Conservation (phyloP, 129 eudicot species). For the Flaveria trinervia region DNA sequence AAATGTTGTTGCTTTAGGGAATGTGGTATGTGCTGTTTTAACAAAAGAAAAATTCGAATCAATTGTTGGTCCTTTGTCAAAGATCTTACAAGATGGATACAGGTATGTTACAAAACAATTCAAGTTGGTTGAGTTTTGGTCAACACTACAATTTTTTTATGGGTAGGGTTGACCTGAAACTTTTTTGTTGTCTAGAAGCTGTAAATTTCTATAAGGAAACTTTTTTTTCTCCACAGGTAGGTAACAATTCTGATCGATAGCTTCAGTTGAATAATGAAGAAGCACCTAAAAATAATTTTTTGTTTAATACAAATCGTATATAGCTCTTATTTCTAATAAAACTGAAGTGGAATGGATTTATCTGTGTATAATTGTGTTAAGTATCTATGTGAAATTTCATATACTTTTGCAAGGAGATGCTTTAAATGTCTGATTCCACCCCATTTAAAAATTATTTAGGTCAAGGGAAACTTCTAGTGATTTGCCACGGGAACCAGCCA, state of each 20-base stretch:
- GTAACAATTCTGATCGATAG: not conserved
- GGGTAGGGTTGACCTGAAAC: not conserved
- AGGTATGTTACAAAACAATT: constrained; percentile 43
- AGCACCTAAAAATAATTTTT: too few relatives aligned
- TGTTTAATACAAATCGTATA: not conserved
- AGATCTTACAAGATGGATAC: constrained; percentile 67
- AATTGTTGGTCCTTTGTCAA: constrained; percentile 77
- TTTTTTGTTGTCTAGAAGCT: not conserved
- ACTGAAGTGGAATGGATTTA: not conserved
- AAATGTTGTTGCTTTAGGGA: constrained; percentile 63
- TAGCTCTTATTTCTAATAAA: not conserved
- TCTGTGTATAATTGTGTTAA: constrained; percentile 19
- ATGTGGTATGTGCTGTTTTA: constrained; percentile 82
- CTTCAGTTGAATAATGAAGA: too few relatives aligned
- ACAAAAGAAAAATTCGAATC: constrained; percentile 90
- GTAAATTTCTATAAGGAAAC: too few relatives aligned
- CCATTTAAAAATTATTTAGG: constrained; percentile 46
- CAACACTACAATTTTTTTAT: not conserved
- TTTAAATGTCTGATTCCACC: constrained; percentile 20
- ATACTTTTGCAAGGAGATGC: not conserved
- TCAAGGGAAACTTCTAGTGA: constrained; percentile 54
- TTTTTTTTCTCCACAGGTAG: not conserved
- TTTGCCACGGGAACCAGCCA: constrained; percentile 42
- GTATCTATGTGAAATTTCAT: not conserved
- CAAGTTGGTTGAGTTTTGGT: not conserved